Conservation (phyloP, 768 basidiomycete species). For the Rhizopogon vulgaris region DNA sequence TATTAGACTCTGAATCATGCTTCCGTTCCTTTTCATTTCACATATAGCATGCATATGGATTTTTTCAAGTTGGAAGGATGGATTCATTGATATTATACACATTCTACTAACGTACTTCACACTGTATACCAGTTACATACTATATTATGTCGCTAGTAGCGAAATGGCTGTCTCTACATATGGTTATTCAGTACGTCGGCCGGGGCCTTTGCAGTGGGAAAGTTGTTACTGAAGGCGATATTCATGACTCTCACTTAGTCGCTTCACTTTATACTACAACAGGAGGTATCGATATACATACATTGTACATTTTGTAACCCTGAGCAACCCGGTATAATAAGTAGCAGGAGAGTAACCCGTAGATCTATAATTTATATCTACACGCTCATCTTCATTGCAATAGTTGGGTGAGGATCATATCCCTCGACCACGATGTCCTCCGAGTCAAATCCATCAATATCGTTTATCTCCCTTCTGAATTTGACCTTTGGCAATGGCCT, state of each 20-base stretch:
- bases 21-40: background rate
- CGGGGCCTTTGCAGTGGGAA: too few species aligned
- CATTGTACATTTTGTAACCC: background rate
- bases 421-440: slow-evolving; percentile 85
- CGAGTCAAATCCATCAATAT: slow-evolving; percentile 75
- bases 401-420: slow-evolving; percentile 76
- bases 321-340: background rate
- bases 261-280: background rate
- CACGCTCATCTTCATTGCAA: slow-evolving; percentile 97
- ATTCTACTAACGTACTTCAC: background rate
- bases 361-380: slow-evolving; percentile 20
- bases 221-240: too few species aligned
- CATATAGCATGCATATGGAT: background rate
- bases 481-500: slow-evolving; percentile 75
- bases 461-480: slow-evolving; percentile 60
- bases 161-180: too few species aligned
- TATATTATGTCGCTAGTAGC: too few species aligned
- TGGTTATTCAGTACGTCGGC: too few species aligned
- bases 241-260: too few species aligned
- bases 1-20: background rate
- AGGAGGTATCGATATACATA: background rate
- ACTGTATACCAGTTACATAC: background rate
- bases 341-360: background rate
- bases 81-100: background rate
- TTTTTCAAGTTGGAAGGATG: background rate